phyloP scores from a whole-genome alignment of 805 yeast species.

The Candida xyloterini region DNA sequence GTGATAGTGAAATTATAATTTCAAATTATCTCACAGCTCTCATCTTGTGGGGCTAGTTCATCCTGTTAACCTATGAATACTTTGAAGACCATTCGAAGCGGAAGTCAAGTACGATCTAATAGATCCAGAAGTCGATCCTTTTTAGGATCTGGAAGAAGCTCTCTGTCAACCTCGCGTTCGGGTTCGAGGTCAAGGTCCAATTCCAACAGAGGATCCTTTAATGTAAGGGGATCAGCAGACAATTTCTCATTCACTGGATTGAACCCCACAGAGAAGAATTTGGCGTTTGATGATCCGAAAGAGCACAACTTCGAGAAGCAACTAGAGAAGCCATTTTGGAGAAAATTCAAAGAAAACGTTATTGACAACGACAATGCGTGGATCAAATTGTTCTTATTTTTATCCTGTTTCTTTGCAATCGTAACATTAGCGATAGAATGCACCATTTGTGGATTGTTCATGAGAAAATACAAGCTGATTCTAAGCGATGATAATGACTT shows the following conservation, averaged over 20 bases:
- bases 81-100: conserved; percentile 7
- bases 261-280: conserved; percentile 8
- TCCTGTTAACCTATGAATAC: conserved; percentile 36
- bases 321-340: conserved; percentile 11
- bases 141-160: conserved; percentile 10
- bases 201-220: conserved; percentile 8
- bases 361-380: conserved; percentile 18
- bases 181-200: conserved; percentile 13
- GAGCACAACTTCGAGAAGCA: conserved; percentile 10
- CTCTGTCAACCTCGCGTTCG: conserved; percentile 12
- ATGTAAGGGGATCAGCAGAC: conserved; percentile 5
- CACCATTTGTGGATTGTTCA: conserved; percentile 39
- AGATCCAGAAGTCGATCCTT: conserved; percentile 16
- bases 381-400: conserved; percentile 27
- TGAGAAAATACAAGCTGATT: conserved; percentile 29
- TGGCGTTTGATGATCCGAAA: conserved; percentile 16
- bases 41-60: neutral
- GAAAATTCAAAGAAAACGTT: conserved; percentile 15
- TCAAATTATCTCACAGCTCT: neutral
- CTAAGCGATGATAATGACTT: conserved; percentile 21
- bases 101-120: conserved; percentile 13
- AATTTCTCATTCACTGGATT: conserved; percentile 13
- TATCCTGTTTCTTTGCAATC: conserved; percentile 36
- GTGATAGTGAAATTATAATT: neutral
- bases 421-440: conserved; percentile 36